phyloP scores from a whole-genome alignment of 1,284 basidiomycete species.

The Entoloma clypeatum region DNA sequence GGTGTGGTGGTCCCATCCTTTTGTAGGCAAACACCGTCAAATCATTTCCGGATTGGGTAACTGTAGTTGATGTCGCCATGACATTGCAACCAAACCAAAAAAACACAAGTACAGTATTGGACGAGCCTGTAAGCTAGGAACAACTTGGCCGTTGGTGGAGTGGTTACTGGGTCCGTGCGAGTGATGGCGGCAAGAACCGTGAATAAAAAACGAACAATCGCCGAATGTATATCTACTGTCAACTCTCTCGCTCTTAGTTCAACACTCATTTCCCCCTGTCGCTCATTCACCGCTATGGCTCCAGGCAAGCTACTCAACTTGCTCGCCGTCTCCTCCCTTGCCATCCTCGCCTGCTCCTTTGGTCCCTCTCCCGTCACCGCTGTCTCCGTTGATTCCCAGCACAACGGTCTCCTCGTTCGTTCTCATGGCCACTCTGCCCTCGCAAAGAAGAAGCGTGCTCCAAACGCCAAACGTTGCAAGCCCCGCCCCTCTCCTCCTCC shows the following conservation, averaged over 20 bases:
- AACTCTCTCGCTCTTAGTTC: no score
- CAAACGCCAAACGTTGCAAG: slow-evolving; percentile 50
- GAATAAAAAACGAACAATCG: slow-evolving; percentile 12
- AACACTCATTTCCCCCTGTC: slow-evolving; percentile 17
- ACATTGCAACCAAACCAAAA: slow-evolving; percentile 17
- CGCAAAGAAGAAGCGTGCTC: slow-evolving; percentile 48
- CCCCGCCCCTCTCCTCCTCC: slow-evolving; percentile 36
- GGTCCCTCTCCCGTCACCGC: slow-evolving; percentile 46
- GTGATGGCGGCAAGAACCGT: slow-evolving; percentile 21
- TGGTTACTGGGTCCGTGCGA: not conserved
- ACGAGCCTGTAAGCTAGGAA: no score
- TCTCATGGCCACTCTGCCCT: slow-evolving; percentile 40
- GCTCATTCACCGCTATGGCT: slow-evolving; percentile 40
- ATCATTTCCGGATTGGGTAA: slow-evolving; percentile 26
- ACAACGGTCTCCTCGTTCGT: slow-evolving; percentile 37
- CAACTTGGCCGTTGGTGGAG: no score
- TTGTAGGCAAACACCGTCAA: slow-evolving; percentile 27
- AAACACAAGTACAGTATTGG: no score
- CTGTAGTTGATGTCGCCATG: slow-evolving; percentile 29
- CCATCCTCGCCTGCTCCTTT: slow-evolving; percentile 51
- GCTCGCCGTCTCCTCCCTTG: slow-evolving; percentile 53
- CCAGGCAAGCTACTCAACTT: slow-evolving; percentile 50
- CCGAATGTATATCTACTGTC: no score
- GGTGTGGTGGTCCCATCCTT: slow-evolving; percentile 21
- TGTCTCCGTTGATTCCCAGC: slow-evolving; percentile 40